Percentiles rank a stretch among this genome's conserved stretches.
These are phyloP conservation scores for Adiantum capillusveneris DNA, from an alignment of 75 land plant species.

Conservation along the genomic window DNA sequence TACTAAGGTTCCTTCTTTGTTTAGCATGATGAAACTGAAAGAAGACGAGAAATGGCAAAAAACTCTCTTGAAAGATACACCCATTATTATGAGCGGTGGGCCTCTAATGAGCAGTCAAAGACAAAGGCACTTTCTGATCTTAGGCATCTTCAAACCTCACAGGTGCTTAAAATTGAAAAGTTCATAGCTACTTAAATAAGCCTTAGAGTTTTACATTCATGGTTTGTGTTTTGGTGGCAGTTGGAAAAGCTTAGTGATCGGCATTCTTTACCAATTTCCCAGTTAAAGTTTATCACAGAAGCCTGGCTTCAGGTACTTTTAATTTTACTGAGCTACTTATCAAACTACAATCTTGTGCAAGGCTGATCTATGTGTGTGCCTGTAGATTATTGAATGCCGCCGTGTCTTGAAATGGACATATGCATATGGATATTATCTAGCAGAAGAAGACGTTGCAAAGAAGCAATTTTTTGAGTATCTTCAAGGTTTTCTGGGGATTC, in stretches of 20 bases:
- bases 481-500: slow-evolving; percentile 35
- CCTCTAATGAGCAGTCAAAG: slow-evolving; percentile 11
- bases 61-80: slow-evolving; percentile 12
- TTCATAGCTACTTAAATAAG: neutral
- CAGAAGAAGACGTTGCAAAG: slow-evolving; percentile 37
- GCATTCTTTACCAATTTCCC: slow-evolving; percentile 6
- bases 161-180: neutral
- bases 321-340: neutral
- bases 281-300: slow-evolving; percentile 17
- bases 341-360: no score
- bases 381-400: slow-evolving; percentile 14
- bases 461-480: slow-evolving; percentile 38
- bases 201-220: neutral
- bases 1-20: neutral
- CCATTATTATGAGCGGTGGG: slow-evolving; percentile 23
- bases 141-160: neutral
- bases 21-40: slow-evolving; percentile 20
- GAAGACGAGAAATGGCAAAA: slow-evolving; percentile 11
- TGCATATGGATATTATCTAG: slow-evolving; percentile 36
- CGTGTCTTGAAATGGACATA: slow-evolving; percentile 46
- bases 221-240: slow-evolving; percentile 1
- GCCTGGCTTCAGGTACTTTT: slow-evolving; percentile 22
- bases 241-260: slow-evolving; percentile 15
- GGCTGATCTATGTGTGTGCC: neutral
- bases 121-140: slow-evolving; percentile 1